Evolutionary conservation across 2,329 filamentous ascomycete species (phyloP).

Genomic region (Calonectria fujianensis): DNA sequence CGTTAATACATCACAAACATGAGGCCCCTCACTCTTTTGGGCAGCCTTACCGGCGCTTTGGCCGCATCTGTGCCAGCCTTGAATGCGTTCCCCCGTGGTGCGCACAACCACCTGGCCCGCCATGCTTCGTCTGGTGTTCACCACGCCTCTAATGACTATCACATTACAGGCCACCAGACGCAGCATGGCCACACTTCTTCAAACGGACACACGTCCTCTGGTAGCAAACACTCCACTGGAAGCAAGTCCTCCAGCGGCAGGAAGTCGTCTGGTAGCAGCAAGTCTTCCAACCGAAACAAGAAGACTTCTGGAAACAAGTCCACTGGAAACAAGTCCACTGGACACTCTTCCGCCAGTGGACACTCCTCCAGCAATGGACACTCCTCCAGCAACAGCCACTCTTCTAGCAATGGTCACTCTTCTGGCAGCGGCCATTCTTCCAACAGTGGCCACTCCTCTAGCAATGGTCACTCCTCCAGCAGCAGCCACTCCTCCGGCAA

Average conservation of each 20-base stretch:
- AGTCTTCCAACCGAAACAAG: neutral
- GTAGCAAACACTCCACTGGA: neutral
- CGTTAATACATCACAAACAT: slow-evolving; percentile 5
- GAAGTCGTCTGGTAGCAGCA: neutral
- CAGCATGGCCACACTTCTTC: slow-evolving; percentile 2
- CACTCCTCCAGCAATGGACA: neutral
- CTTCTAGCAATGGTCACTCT: neutral
- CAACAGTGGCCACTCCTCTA: neutral
- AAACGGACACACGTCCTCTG: slow-evolving; percentile 1
- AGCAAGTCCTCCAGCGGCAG: neutral
- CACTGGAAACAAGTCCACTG: neutral
- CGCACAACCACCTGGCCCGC: slow-evolving; percentile 18
- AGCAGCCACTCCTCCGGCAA: neutral
- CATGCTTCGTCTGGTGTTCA: slow-evolving; percentile 1
- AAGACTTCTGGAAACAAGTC: neutral
- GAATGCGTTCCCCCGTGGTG: slow-evolving; percentile 16
- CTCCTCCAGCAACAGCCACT: neutral
- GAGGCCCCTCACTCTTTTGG: slow-evolving; percentile 26
- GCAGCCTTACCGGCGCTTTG: slow-evolving; percentile 15
- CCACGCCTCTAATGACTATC: slow-evolving; percentile 5
- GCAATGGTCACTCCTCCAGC: neutral
- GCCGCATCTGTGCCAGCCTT: slow-evolving; percentile 22
- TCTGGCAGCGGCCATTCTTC: neutral
- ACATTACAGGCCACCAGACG: neutral
- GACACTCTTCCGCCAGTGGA: neutral